Evolutionary conservation across 192 early-diverging fungal genomes (phyloP), one percentile per base, ranked within the genome.

Genomic region (Entomortierella lignicola): DNA sequence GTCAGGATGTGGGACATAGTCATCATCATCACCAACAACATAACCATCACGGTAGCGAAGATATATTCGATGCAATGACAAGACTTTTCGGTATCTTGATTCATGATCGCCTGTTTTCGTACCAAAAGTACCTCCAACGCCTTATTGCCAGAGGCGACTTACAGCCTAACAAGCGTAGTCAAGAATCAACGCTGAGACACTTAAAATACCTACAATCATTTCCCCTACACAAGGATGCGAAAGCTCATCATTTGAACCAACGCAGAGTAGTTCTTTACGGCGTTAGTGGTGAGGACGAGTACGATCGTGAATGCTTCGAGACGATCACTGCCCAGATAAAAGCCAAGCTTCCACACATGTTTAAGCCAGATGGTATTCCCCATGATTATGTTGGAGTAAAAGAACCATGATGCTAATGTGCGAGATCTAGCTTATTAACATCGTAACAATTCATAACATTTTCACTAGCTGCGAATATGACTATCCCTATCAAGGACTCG

Each of bases 101-200:
- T 37, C 73, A 80, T 34, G 60, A 80, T n/a, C 73, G 81, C 31
- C 60, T 88, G n/a, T 91, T 91, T 55, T 88, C 88, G 0, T 86
- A 89, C 54, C 85, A 85, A 29, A 72, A 83, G 8, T 91, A 91
- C 53, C 60, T 88, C 8, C 70, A 83, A 39, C 82, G 86, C n/a
- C 55, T 91, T 13, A 89, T 87, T 60, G 86, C 89, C 13, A 82
- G 85, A 29, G 89, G 89, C 13, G 84, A 86, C 27, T 55, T 87
- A 5, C 77, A 84, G 15, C 71, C 64, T 10, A 77, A 44, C 20
- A 79, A 75, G 25, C 67, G 71, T 8, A 48, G 70, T 25, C 67
- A 80, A 26, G 59, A 73, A 51, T 72, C 81, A 4, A 82, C 84
- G 8, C 51, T 72, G 37, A 55, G 84, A n/a, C 82, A 84, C 31